These are phyloP conservation scores for Schizochytrium sp. DNA, from an alignment of 108 stramenopile species.

Conservation along the genomic window DNA sequence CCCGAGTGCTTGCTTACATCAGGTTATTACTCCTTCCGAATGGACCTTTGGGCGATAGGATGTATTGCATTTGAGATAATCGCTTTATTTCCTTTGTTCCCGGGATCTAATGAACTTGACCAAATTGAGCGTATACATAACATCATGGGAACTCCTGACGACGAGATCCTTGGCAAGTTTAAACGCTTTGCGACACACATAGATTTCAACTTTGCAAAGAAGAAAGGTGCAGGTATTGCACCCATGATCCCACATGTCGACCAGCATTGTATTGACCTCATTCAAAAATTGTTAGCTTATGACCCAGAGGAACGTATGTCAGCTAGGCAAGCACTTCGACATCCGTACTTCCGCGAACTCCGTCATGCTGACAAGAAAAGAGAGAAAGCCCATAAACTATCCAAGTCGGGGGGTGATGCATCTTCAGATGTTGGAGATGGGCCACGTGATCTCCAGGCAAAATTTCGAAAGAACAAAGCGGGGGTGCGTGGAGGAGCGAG, in stretches of 20 bases:
- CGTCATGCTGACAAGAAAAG: conserved; percentile 66
- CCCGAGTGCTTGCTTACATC: conserved; percentile 85
- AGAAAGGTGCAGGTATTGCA: conserved; percentile 80
- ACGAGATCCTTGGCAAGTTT: conserved; percentile 75
- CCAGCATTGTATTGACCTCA: conserved; percentile 77
- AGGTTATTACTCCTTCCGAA: conserved; percentile 85
- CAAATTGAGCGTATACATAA: conserved; percentile 85
- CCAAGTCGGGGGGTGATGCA: neutral
- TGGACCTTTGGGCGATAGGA: conserved; percentile 89
- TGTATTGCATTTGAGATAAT: conserved; percentile 87
- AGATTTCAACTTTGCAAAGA: conserved; percentile 78
- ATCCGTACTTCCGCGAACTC: conserved; percentile 81
- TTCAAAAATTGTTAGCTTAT: conserved; percentile 79
- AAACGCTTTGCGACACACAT: conserved; percentile 81
- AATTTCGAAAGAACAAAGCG: neutral
- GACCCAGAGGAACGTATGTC: conserved; percentile 83
- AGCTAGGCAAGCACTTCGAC: conserved; percentile 79
- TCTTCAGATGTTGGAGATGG: neutral
- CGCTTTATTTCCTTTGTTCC: conserved; percentile 84
- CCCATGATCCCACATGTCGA: conserved; percentile 82
- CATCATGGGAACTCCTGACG: conserved; percentile 77
- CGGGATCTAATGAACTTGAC: conserved; percentile 83
- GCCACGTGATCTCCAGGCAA: neutral
- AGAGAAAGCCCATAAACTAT: neutral
- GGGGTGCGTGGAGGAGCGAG: too few species aligned